These are phyloP conservation scores for Silene conica DNA, from an alignment of 148 eudicot genomes.

Conservation along the genomic window DNA sequence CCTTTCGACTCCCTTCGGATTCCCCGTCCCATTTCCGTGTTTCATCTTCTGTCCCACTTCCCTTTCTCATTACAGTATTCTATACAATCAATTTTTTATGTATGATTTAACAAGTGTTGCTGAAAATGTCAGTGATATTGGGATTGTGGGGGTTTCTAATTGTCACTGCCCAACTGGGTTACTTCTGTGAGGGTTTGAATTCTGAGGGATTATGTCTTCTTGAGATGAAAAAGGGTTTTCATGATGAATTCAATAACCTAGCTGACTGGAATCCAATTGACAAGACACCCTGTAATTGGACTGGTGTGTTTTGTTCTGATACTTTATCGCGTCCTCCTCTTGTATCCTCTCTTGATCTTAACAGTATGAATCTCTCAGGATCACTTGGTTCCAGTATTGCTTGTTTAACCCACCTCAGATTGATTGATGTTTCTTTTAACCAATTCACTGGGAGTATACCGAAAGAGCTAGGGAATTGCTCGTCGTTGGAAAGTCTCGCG, in stretches of 20 bases:
- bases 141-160: slow-evolving; percentile 33
- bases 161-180: slow-evolving; percentile 29
- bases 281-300: slow-evolving; percentile 79
- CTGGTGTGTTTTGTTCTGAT: slow-evolving; percentile 63
- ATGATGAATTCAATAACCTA: slow-evolving; percentile 43
- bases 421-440: slow-evolving; percentile 55
- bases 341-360: slow-evolving; percentile 61
- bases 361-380: slow-evolving; percentile 65
- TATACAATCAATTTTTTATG: neutral
- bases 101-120: slow-evolving; percentile 12
- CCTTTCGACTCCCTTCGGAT: neutral
- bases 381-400: slow-evolving; percentile 65
- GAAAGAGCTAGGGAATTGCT: slow-evolving; percentile 58
- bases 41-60: too few relatives aligned
- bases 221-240: slow-evolving; percentile 52
- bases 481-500: slow-evolving; percentile 40
- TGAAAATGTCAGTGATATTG: slow-evolving; percentile 41
- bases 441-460: slow-evolving; percentile 56
- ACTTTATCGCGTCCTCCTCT: slow-evolving; percentile 25
- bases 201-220: slow-evolving; percentile 70
- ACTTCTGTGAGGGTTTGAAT: slow-evolving; percentile 53
- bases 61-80: neutral
- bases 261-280: slow-evolving; percentile 58
- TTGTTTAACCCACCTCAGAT: slow-evolving; percentile 39
- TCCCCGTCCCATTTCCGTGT: too few relatives aligned